phyloP scores from a whole-genome alignment of 2,329 filamentous ascomycete species.

The Passalora sequoiae region DNA sequence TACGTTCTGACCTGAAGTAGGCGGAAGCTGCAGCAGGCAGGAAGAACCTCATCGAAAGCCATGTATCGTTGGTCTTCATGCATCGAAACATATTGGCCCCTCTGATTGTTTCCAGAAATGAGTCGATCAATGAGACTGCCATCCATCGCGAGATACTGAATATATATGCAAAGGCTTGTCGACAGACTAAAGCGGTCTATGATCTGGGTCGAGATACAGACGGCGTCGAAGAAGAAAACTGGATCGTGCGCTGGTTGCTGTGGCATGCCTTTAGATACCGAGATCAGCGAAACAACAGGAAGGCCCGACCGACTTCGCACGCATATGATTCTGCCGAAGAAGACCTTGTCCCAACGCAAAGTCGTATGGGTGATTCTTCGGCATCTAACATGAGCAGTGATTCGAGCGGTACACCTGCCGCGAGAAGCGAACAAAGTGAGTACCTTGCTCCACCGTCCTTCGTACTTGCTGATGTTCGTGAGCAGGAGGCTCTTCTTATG shows the following conservation, averaged over 20 bases:
- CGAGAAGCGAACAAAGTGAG: not conserved
- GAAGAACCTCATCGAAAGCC: slow-evolving; percentile 35
- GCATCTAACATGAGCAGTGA: not conserved
- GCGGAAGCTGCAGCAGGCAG: slow-evolving; percentile 37
- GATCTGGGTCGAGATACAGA: slow-evolving; percentile 40
- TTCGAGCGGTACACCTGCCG: not conserved
- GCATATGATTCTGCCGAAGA: not conserved
- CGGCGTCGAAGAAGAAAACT: slow-evolving; percentile 43
- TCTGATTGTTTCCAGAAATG: slow-evolving; percentile 31
- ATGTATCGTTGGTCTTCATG: slow-evolving; percentile 22
- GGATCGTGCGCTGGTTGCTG: slow-evolving; percentile 47
- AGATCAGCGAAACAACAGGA: slow-evolving; percentile 10
- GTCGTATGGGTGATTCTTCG: not conserved
- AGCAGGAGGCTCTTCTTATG: not conserved
- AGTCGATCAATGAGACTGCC: slow-evolving; percentile 45
- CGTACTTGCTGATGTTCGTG: too few species aligned
- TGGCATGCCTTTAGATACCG: slow-evolving; percentile 46
- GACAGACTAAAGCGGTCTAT: slow-evolving; percentile 38
- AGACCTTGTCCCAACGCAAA: too few species aligned
- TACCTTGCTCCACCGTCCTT: too few species aligned
- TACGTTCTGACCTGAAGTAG: slow-evolving; percentile 21
- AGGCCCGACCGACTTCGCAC: not conserved
- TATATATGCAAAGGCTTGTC: slow-evolving; percentile 37
- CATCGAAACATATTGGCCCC: not conserved
- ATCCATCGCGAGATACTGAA: slow-evolving; percentile 41